phyloP scores from a whole-genome alignment of 768 basidiomycete species.

The Trametes maxima region DNA sequence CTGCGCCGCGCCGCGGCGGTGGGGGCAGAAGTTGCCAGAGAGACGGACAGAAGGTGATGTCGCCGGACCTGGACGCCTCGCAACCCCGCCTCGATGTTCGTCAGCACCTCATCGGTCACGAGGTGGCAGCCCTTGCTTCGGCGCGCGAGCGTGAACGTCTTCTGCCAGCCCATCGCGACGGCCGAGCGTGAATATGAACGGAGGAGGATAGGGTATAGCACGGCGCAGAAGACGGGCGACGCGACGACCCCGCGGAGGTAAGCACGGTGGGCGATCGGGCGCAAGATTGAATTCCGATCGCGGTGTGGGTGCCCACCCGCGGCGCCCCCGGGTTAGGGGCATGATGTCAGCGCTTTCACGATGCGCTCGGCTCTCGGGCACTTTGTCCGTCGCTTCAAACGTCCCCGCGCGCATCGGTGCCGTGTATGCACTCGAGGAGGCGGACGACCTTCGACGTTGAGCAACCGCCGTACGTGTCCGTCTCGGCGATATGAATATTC shows the following conservation, averaged over 20 bases:
- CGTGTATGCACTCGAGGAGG: no score
- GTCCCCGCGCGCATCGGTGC: no score
- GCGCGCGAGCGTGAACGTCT: constrained; percentile 66
- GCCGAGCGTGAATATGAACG: neutral
- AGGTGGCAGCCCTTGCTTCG: constrained; percentile 75
- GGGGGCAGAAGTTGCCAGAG: constrained; percentile 12
- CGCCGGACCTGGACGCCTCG: constrained; percentile 58
- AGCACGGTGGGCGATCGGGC: no score
- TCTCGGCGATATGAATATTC: no score
- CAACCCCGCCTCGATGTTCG: constrained; percentile 69
- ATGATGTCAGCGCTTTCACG: constrained; percentile 4
- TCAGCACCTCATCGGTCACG: constrained; percentile 74
- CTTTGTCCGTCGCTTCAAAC: no score
- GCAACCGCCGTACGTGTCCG: no score
- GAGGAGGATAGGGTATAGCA: neutral
- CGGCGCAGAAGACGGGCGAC: neutral
- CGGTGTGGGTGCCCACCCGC: neutral
- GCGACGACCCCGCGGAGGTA: neutral
- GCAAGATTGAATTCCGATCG: constrained; percentile 14
- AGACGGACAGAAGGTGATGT: constrained; percentile 21
- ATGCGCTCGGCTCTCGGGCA: neutral
- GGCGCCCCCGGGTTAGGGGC: constrained; percentile 10
- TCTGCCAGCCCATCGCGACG: constrained; percentile 83
- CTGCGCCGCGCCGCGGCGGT: neutral
- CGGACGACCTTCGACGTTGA: no score